Evolutionary conservation across 805 yeast species (phyloP), one percentile per base, ranked within the genome.

Genomic region (Candida nonsorbophila): DNA sequence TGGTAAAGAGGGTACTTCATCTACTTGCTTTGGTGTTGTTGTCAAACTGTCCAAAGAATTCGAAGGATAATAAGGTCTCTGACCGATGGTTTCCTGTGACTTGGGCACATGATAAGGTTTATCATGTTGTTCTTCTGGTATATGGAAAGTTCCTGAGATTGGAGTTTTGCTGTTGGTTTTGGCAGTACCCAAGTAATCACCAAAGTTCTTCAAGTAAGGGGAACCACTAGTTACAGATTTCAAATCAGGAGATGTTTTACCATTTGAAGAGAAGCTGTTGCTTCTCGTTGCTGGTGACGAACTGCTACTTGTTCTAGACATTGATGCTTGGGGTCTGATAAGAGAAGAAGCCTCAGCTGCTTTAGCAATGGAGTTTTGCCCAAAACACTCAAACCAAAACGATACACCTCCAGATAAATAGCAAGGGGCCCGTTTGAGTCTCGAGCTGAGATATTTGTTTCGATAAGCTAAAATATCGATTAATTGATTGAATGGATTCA

Each of bases 401-500:
- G 42, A 35, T 4, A 64, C 51, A 0, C 71, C 71, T 0, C 69
- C 71, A 6, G 54, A 43, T 23, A 64, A 43, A 18, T 48, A 49
- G 9, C 54, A 32, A 0, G 69, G 71, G 23, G 51, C 40, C 19
- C 46, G 33, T 28, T 51, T 54, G 23, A 60, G 41, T 29, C 40
- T 47, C 4, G 66, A 52, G 36, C 62, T 55, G 23, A 61, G 38
- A 38, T 57, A 56, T 30, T 52, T 53, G 30, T 51, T 51, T 14
- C 47, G 47, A 38, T 35, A 60, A 28, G 50, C 49, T 9, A 62
- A 28, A 6, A 64, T 21, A 3, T 59, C 56, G 14, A 53, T 43
- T 63, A 83, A 68, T 1, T 65, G 54, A 2, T 42, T 40, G 33
- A 77, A 69, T 0, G 92, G 94, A 16, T 82, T 84, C 6, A 60